These are phyloP conservation scores for Sclerotinia minor DNA, from an alignment of 2,329 filamentous ascomycete species.

Conservation along the genomic window DNA sequence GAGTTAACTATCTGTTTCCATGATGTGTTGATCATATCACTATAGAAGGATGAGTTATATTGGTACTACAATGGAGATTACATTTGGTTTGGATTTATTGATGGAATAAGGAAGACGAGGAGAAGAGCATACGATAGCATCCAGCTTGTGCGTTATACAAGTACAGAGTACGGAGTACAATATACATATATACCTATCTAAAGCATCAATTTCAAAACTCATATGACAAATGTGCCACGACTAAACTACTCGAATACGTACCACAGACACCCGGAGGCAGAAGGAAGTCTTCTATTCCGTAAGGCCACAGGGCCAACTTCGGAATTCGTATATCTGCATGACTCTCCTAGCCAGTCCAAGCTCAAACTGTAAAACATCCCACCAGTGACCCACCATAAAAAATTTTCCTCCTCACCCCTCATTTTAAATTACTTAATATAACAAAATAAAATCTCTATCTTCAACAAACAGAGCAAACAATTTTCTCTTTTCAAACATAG, in stretches of 20 bases:
- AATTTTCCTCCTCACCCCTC: no score
- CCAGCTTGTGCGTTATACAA: not conserved
- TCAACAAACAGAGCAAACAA: not conserved
- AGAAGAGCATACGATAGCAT: not conserved
- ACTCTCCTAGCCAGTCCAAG: not conserved
- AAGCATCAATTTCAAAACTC: not conserved
- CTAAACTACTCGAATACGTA: not conserved
- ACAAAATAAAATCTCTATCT: not conserved
- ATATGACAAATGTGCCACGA: not conserved
- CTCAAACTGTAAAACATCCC: no score
- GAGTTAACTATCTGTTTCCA: not conserved
- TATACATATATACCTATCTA: slow-evolving; percentile 11
- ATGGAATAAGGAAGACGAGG: not conserved
- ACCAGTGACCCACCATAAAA: no score
- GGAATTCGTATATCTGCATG: not conserved
- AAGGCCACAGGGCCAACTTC: no score
- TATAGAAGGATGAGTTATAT: not conserved
- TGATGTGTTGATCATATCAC: not conserved
- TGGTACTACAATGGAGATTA: not conserved
- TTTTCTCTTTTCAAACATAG: not conserved
- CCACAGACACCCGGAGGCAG: not conserved
- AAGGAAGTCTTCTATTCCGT: not conserved
- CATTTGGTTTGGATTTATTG: not conserved
- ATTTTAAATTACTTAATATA: no score
- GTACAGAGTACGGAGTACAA: not conserved